Evolutionary conservation across 768 basidiomycete genomes (phyloP), one percentile per base, ranked within the genome.

Genomic region (Pleurotus cornucopiae): DNA sequence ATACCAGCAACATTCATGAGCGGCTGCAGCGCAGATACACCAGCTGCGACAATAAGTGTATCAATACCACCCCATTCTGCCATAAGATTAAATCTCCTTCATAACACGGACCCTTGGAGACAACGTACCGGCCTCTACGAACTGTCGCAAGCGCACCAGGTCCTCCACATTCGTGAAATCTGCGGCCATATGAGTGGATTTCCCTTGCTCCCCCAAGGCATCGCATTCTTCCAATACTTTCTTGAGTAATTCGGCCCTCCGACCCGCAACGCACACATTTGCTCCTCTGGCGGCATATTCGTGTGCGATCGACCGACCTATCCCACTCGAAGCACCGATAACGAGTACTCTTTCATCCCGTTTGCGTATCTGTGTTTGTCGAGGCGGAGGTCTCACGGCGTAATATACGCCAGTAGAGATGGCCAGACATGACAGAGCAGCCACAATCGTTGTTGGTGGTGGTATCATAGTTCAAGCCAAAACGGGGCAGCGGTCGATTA

Each of bases 61-160:
- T 96, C 94, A 1, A 95, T 61, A 13, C 92, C 90, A 1, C 71
- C 73, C 91, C 92, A 94, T 60, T 76, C 94, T 95, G 58, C 1
- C 56, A 44, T 45, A 18, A 46, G 44, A 56, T 13, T 34, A n/a
- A 30, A 47, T 21, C 30, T 26, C 47, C 47, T 38, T 11, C 40
- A 23, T 25, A 16, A 26, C 14, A 12, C 49, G 53, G 40, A 54
- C 55, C 26, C 51, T 20, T 34, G 26, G 25, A 18, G 39, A 34
- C 13, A n/a, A 71, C 82, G 43, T 49, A 89, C 93, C 79, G 60
- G 71, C 68, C 44, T 80, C 73, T 21, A 95, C 56, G 0, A 65
- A 62, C 7, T 75, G 72, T 47, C 90, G 70, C 11, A 92, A 64
- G 4, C 68, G 69, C 6, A 89, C 67, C 80, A 94, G 82, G 64